phyloP scores from a whole-genome alignment of 75 land plant species.

The Sequoia sempervirens region DNA sequence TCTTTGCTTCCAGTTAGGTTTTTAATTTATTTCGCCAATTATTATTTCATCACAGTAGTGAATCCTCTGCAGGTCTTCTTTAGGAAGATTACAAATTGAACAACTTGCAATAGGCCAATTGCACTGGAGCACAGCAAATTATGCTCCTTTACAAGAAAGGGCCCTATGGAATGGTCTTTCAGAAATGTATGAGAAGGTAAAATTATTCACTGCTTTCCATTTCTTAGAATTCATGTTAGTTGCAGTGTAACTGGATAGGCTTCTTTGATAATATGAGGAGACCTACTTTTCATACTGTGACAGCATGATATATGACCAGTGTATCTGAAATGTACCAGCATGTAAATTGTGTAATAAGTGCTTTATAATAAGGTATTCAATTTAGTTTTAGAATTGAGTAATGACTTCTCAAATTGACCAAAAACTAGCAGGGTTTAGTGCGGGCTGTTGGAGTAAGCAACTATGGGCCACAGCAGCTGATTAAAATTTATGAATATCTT shows the following conservation, averaged over 20 bases:
- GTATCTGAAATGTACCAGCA: background rate
- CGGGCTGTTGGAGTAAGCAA: constrained; percentile 97
- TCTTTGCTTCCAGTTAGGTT: background rate
- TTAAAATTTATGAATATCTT: constrained; percentile 77
- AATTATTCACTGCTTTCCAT: background rate
- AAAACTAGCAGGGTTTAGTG: constrained; percentile 71
- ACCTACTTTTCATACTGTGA: background rate
- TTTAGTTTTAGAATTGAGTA: background rate
- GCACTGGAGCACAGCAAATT: constrained; percentile 97
- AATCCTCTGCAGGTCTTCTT: constrained; percentile 56
- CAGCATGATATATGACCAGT: background rate
- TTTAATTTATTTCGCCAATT: background rate
- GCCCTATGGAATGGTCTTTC: constrained; percentile 95
- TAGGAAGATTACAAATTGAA: constrained; percentile 73
- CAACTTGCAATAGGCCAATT: constrained; percentile 92
- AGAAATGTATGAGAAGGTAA: constrained; percentile 92
- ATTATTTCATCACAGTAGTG: background rate
- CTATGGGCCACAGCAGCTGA: constrained; percentile 92
- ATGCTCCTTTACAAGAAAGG: constrained; percentile 88
- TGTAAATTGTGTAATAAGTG: background rate
- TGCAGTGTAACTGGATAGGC: background rate
- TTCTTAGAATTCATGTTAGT: background rate
- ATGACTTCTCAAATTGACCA: background rate
- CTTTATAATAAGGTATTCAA: background rate
- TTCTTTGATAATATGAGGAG: background rate